A percentile compares a stretch with the other conserved stretches of the same genome.
Evolutionary conservation across 1,284 basidiomycete species (phyloP).

Genomic region (Leccinum pachyderme): DNA sequence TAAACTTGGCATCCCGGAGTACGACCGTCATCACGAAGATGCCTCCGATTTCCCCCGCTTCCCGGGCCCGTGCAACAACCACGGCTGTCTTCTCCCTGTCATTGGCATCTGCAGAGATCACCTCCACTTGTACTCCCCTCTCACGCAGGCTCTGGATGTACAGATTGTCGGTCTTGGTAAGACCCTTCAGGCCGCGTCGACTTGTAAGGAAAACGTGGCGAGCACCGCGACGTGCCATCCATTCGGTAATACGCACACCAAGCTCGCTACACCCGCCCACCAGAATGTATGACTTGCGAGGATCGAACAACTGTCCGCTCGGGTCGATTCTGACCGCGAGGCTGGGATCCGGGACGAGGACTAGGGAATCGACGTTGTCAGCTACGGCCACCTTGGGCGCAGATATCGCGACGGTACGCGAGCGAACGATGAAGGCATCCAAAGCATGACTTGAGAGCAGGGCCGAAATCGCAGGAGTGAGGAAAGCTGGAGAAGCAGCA

Average conservation of each 20-base stretch:
- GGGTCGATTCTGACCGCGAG: constrained; percentile 21
- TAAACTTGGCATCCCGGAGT: constrained; percentile 31
- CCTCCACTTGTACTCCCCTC: constrained; percentile 22
- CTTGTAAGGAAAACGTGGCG: constrained; percentile 34
- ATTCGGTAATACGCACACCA: constrained; percentile 33
- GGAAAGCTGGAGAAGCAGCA: constrained; percentile 13
- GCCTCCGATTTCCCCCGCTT: constrained; percentile 22
- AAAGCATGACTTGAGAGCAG: constrained; percentile 17
- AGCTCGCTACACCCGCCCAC: constrained; percentile 32
- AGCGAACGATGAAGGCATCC: constrained; percentile 12
- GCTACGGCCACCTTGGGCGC: neutral
- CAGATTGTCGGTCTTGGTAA: constrained; percentile 27
- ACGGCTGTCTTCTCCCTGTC: constrained; percentile 17
- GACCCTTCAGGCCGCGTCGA: constrained; percentile 27
- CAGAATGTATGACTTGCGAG: constrained; percentile 33
- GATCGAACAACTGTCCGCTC: constrained; percentile 27
- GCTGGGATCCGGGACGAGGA: constrained; percentile 14
- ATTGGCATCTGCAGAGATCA: constrained; percentile 27
- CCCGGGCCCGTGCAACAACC: constrained; percentile 22
- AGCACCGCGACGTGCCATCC: constrained; percentile 32
- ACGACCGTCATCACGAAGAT: constrained; percentile 35
- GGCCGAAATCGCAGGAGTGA: constrained; percentile 12
- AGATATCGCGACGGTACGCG: constrained; percentile 14
- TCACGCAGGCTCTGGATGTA: constrained; percentile 26
- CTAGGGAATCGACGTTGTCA: constrained; percentile 9